Evolutionary conservation across 2,329 filamentous ascomycete genomes (phyloP).

Genomic region (Aureobasidium pullulans): DNA sequence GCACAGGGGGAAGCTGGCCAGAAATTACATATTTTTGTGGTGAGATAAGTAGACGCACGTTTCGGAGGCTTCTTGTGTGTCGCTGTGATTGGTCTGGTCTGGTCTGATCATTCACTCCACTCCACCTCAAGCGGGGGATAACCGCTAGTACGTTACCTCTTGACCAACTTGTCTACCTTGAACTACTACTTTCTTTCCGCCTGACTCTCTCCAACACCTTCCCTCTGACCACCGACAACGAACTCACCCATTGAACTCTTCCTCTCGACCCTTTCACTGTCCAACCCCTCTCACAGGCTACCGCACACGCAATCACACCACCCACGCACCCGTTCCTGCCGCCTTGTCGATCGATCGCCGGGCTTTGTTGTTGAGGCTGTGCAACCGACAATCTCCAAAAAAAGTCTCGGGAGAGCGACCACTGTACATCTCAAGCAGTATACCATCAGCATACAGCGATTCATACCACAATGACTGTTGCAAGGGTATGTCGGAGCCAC

Average conservation of each 20-base stretch:
- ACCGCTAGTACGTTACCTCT: constrained; percentile 6
- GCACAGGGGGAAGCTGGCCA: neutral
- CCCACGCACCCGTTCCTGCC: neutral
- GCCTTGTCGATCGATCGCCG: constrained; percentile 7
- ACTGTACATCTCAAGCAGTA: neutral
- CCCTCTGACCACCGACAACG: neutral
- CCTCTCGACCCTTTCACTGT: neutral
- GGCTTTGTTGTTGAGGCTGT: constrained; percentile 13
- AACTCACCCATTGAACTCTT: neutral
- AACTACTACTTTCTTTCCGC: neutral
- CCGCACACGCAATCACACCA: neutral
- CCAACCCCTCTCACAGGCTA: neutral
- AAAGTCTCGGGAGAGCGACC: constrained; percentile 11
- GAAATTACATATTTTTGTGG: neutral
- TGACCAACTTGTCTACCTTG: neutral
- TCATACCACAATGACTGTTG: constrained; percentile 9
- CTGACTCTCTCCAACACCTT: neutral
- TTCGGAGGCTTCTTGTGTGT: neutral
- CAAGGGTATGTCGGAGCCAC: neutral
- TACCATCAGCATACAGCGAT: neutral
- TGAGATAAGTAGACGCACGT: constrained; percentile 11
- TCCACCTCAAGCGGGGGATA: constrained; percentile 5
- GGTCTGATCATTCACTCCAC: constrained; percentile 2
- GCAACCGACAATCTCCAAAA: constrained; percentile 11
- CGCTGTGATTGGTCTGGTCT: constrained; percentile 3